phyloP scores from a whole-genome alignment of 768 basidiomycete species.

The Russula earlei region DNA sequence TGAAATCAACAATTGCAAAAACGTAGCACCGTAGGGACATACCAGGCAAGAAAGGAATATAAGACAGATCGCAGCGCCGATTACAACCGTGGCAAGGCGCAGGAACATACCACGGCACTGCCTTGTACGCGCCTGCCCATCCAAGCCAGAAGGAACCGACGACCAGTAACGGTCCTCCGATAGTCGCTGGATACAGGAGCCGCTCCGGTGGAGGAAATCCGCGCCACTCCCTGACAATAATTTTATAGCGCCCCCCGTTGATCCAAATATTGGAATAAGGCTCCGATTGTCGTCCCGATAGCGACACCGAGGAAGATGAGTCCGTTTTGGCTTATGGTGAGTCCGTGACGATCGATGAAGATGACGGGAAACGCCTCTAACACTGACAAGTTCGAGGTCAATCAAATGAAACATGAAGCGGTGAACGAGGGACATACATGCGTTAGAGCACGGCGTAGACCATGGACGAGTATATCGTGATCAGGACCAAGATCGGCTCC shows the following conservation, averaged over 20 bases:
- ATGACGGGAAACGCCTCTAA: constrained; percentile 33
- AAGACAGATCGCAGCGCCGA: constrained; percentile 37
- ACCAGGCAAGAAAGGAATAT: constrained; percentile 54
- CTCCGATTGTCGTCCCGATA: constrained; percentile 29
- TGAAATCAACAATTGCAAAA: background rate
- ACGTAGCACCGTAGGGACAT: background rate
- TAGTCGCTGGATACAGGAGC: constrained; percentile 30
- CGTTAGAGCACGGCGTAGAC: constrained; percentile 55
- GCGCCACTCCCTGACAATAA: constrained; percentile 30
- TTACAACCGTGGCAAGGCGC: constrained; percentile 38
- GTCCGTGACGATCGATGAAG: constrained; percentile 27
- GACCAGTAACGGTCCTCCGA: constrained; percentile 28
- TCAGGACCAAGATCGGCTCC: constrained; percentile 54
- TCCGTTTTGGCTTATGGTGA: constrained; percentile 29
- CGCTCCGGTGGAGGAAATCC: constrained; percentile 34
- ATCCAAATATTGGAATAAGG: constrained; percentile 21
- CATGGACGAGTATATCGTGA: constrained; percentile 52
- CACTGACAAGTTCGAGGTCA: constrained; percentile 19
- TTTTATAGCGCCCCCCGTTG: constrained; percentile 23
- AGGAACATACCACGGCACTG: constrained; percentile 52
- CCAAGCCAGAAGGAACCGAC: constrained; percentile 34
- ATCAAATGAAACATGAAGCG: background rate
- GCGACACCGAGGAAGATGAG: constrained; percentile 34
- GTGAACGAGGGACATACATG: constrained; percentile 30
- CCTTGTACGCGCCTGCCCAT: constrained; percentile 45